Conservation (phyloP, 371 early-diverging fungal species). For the Haplosporangium sp. region DNA sequence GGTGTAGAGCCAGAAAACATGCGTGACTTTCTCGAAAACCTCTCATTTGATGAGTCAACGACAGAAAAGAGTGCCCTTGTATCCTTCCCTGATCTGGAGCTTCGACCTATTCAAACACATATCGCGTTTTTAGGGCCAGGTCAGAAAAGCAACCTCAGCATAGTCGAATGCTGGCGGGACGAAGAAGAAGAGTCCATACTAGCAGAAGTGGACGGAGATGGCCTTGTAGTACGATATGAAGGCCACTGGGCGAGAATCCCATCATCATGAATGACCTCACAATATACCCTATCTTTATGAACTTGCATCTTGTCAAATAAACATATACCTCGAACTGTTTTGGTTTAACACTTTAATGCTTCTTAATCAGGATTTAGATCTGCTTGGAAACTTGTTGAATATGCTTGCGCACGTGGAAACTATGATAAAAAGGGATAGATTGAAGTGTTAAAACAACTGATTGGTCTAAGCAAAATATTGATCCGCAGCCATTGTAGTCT, state of each 20-base stretch:
- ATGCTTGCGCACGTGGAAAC: neutral
- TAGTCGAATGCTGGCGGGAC: conserved; percentile 50
- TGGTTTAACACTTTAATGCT: too few relatives aligned
- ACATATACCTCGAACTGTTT: neutral
- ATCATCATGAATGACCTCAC: conserved; percentile 20
- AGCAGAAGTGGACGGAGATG: conserved; percentile 45
- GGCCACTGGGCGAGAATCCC: conserved; percentile 42
- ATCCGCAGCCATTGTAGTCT: too few relatives aligned
- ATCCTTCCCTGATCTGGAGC: conserved; percentile 40
- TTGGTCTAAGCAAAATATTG: too few relatives aligned
- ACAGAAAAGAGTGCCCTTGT: conserved; percentile 37
- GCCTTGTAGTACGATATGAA: conserved; percentile 48
- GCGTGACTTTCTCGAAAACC: conserved; percentile 29
- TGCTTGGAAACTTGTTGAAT: too few relatives aligned
- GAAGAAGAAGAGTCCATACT: conserved; percentile 37
- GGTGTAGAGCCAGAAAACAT: conserved; percentile 43
- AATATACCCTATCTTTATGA: conserved; percentile 2
- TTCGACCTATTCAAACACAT: conserved; percentile 30
- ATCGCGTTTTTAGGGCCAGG: conserved; percentile 46
- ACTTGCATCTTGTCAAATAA: neutral
- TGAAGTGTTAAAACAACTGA: too few relatives aligned
- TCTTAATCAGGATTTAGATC: too few relatives aligned
- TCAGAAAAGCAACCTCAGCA: conserved; percentile 20
- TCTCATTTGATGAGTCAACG: conserved; percentile 23
- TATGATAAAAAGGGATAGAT: neutral